Percentiles rank a stretch among this genome's conserved stretches.
Conservation (phyloP, 192 early-diverging fungal species). For the Entophlyctis helioformis region DNA sequence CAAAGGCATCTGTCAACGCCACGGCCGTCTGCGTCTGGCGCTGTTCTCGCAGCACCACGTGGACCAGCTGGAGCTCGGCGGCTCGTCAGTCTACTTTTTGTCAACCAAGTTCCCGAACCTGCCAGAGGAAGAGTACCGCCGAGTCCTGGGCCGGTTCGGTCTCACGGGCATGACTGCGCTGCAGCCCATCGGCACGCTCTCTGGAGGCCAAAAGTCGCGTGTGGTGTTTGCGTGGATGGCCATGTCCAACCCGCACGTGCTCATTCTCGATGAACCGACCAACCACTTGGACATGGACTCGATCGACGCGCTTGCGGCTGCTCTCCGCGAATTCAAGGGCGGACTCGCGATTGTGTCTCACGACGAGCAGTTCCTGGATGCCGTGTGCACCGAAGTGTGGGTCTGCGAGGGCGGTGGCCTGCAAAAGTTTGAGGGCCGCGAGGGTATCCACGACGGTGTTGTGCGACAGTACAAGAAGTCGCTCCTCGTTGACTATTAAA, state of each 20-base stretch:
- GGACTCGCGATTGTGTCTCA: constrained; percentile 87
- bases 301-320: constrained; percentile 85
- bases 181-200: constrained; percentile 88
- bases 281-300: constrained; percentile 67
- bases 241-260: constrained; percentile 39
- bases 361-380: constrained; percentile 72
- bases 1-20: constrained; percentile 71
- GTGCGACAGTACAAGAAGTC: constrained; percentile 39
- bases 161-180: constrained; percentile 92
- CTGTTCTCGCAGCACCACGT: constrained; percentile 97
- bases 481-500: constrained; percentile 10
- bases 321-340: constrained; percentile 79
- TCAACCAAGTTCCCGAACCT: constrained; percentile 78
- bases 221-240: constrained; percentile 42
- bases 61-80: constrained; percentile 84
- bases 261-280: constrained; percentile 59
- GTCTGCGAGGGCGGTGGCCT: constrained; percentile 79
- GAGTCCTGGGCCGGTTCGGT: constrained; percentile 87
- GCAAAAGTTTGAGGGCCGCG: constrained; percentile 65
- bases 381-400: constrained; percentile 83
- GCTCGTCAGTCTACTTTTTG: constrained; percentile 80
- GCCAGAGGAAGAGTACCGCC: constrained; percentile 91
- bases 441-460: constrained; percentile 24
- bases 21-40: constrained; percentile 86
- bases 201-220: constrained; percentile 94